phyloP scores from a whole-genome alignment of 1,139 yeast genomes.

The Lodderomyces elongisporus region DNA sequence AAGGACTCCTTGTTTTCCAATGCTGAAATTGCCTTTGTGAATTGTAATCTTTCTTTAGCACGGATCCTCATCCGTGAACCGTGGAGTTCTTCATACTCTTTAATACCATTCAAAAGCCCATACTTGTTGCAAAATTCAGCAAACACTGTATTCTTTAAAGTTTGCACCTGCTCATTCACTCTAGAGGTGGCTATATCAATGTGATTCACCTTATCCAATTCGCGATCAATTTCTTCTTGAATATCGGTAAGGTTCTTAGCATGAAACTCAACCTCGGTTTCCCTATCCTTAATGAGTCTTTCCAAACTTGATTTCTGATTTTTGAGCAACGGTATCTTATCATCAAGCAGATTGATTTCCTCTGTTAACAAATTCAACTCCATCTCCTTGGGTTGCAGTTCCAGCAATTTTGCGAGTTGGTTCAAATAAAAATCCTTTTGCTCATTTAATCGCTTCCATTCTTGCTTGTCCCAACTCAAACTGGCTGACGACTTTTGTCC shows the following conservation, averaged over 20 bases:
- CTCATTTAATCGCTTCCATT: constrained; percentile 52
- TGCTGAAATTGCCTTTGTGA: constrained; percentile 55
- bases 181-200: constrained; percentile 25
- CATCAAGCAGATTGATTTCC: constrained; percentile 53
- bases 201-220: constrained; percentile 18
- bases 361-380: constrained; percentile 54
- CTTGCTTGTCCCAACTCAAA: constrained; percentile 70
- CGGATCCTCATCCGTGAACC: constrained; percentile 58
- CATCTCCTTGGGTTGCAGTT: constrained; percentile 49
- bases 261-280: constrained; percentile 54
- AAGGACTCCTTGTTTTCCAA: constrained; percentile 59
- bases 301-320: constrained; percentile 46
- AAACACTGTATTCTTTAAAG: constrained; percentile 44
- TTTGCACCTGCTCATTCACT: constrained; percentile 25
- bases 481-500: constrained; percentile 27
- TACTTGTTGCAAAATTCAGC: constrained; percentile 49
- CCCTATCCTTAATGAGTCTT: constrained; percentile 49
- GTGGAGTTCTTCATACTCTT: constrained; percentile 64
- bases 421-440: constrained; percentile 56
- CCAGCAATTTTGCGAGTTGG: constrained; percentile 49
- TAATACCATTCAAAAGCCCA: constrained; percentile 48
- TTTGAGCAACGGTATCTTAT: constrained; percentile 47
- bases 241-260: constrained; percentile 6
- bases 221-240: constrained; percentile 2
- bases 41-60: constrained; percentile 60